phyloP scores from a whole-genome alignment of 2,329 filamentous ascomycete species.

The Fusarium brachygibbosum region DNA sequence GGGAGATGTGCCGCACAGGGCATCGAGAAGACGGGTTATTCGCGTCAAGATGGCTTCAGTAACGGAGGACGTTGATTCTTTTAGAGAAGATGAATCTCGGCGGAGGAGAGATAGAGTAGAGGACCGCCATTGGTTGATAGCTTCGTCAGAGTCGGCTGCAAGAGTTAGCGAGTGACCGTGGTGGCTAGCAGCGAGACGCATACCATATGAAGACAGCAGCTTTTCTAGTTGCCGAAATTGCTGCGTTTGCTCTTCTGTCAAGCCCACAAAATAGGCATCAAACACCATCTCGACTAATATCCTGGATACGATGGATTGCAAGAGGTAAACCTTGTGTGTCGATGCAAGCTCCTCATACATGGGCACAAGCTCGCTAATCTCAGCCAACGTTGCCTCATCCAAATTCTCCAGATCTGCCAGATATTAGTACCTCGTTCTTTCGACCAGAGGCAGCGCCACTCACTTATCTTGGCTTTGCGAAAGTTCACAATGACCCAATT shows the following conservation, averaged over 20 bases:
- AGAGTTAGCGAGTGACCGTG: conserved; percentile 2
- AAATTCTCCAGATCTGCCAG: conserved; percentile 60
- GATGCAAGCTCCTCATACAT: conserved; percentile 68
- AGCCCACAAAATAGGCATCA: conserved; percentile 72
- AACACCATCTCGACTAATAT: conserved; percentile 74
- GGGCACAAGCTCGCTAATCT: conserved; percentile 66
- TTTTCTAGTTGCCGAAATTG: conserved; percentile 65
- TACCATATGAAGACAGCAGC: conserved; percentile 47
- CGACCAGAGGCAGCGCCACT: conserved; percentile 29
- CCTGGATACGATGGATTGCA: conserved; percentile 72
- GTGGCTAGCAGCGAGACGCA: background rate
- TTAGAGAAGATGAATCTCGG: conserved; percentile 64
- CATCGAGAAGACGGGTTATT: conserved; percentile 64
- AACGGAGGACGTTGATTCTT: conserved; percentile 59
- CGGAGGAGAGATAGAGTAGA: conserved; percentile 72
- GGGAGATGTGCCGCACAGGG: conserved; percentile 59
- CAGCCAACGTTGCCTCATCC: conserved; percentile 57
- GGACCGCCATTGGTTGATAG: conserved; percentile 76
- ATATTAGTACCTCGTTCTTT: background rate
- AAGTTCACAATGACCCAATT: conserved; percentile 82
- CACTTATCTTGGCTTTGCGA: conserved; percentile 70
- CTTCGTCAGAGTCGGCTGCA: conserved; percentile 61
- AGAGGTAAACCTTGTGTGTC: conserved; percentile 70
- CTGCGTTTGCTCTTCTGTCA: conserved; percentile 66
- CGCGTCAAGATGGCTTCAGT: conserved; percentile 60